A percentile compares a stretch with the other conserved stretches of the same genome.
Evolutionary conservation across 2,329 filamentous ascomycete species (phyloP).

Genomic region (Triangularia setosa): DNA sequence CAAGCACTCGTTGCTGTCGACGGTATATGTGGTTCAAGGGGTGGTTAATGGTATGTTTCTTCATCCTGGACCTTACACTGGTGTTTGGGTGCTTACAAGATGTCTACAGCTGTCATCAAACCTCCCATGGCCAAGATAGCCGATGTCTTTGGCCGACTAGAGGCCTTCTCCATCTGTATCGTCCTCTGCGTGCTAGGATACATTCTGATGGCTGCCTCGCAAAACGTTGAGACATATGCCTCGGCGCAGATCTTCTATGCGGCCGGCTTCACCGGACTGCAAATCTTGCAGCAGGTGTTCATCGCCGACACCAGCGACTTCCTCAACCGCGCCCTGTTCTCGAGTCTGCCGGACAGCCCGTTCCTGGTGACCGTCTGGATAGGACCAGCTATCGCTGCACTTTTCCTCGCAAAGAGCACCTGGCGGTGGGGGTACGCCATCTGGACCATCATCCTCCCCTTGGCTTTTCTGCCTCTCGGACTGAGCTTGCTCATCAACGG

Average conservation of each 20-base stretch:
- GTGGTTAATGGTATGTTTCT: conserved; percentile 53
- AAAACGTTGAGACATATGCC: conserved; percentile 50
- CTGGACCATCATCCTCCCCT: conserved; percentile 57
- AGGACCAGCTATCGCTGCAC: conserved; percentile 49
- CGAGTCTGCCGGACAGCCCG: conserved; percentile 54
- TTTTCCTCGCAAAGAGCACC: conserved; percentile 42
- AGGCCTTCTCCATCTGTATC: conserved; percentile 53
- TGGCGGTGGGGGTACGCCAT: conserved; percentile 63
- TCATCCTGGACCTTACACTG: not conserved
- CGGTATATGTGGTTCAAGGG: conserved; percentile 59
- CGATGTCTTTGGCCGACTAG: conserved; percentile 59
- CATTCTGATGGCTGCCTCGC: conserved; percentile 52
- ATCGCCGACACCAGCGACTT: conserved; percentile 60
- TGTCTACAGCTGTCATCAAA: conserved; percentile 49
- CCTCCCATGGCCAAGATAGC: conserved; percentile 59
- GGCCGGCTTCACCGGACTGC: conserved; percentile 49
- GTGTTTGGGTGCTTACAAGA: not conserved
- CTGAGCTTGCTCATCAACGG: conserved; percentile 49
- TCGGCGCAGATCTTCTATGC: conserved; percentile 59
- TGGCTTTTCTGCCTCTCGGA: conserved; percentile 52
- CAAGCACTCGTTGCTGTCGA: conserved; percentile 61
- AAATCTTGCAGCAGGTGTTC: conserved; percentile 61
- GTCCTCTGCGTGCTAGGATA: conserved; percentile 54
- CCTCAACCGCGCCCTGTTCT: conserved; percentile 56
- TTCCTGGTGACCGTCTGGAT: conserved; percentile 61